phyloP scores from a whole-genome alignment of 768 basidiomycete species.

The Boletus rubropictus region DNA sequence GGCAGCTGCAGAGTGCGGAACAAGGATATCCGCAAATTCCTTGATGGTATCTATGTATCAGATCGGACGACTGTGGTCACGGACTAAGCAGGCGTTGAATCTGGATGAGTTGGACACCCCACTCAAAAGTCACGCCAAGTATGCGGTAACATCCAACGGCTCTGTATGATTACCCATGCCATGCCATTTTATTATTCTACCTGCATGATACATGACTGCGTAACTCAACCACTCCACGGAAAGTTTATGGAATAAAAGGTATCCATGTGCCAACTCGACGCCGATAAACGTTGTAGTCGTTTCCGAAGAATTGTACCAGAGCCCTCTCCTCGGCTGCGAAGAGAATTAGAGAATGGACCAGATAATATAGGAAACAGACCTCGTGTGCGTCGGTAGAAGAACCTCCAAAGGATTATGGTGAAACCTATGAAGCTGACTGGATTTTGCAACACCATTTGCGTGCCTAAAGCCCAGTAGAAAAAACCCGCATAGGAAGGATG shows the following conservation, averaged over 20 bases:
- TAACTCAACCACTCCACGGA: not conserved
- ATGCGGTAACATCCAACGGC: conserved; percentile 18
- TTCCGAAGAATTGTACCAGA: conserved; percentile 83
- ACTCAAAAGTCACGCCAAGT: conserved; percentile 16
- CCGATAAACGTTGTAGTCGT: conserved; percentile 76
- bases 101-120: conserved; percentile 9
- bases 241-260: conserved; percentile 66
- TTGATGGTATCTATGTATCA: conserved; percentile 91
- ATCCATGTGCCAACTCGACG: conserved; percentile 78
- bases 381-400: conserved; percentile 77
- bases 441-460: conserved; percentile 89
- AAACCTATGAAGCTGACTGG: conserved; percentile 67
- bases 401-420: conserved; percentile 66
- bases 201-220: not conserved
- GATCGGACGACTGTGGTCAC: conserved; percentile 61
- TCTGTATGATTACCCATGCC: conserved; percentile 26
- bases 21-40: conserved; percentile 99
- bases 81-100: conserved; percentile 29
- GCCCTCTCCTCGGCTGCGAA: conserved; percentile 71
- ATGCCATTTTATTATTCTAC: conserved; percentile 13
- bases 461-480: conserved; percentile 96
- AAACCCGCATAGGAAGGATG: conserved; percentile 98
- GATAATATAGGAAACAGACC: conserved; percentile 45
- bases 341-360: conserved; percentile 2
- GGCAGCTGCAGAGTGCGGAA: conserved; percentile 95